Evolutionary conservation across 169 alveolate genomes (phyloP), one percentile per base, ranked within the genome.

Genomic region (Plasmodium vivax): DNA sequence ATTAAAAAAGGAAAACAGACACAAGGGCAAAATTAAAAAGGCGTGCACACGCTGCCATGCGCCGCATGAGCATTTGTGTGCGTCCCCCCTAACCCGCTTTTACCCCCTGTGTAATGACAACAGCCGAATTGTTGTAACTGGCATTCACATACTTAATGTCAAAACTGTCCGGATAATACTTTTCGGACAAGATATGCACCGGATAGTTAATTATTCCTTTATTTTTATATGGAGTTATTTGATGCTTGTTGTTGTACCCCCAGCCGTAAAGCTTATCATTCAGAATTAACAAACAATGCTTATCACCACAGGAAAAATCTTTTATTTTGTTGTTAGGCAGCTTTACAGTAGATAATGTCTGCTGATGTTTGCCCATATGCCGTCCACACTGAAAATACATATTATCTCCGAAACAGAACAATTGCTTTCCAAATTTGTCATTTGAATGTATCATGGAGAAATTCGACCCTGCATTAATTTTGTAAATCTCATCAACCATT

Each of bases 331-430:
- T 77, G 73, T 88, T 88, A 5, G 94, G 90, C 14, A 88, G 71
- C 72, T 88, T 88, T 41, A 88, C 94, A 80, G 94, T 88, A 58
- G 94, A 88, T 88, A 88, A 88, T 1, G 94, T 88, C 47, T 88
- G 94, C 38, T 88, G 94, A 45, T 88, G 94, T 30, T 80, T 88
- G 32, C 94, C 94, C 71, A 88, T 62, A 80, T 88, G 94, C 12
- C 94, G 34, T 1, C 94, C 94, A 88, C 94, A 88, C 34, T 88
- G 94, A 81, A 80, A 80, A 88, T 88, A 88, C 82, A 79, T 80
- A 68, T 88, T 88, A 80, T 88, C 94, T 3, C 94, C 94, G 47
- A 88, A 88, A 88, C 94, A 88, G 54, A 88, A 88, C 73, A 88
- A 47, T 62, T 88, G 94, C 34, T 88, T 88, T 16, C 94, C 94